phyloP scores from a whole-genome alignment of 2,329 filamentous ascomycete genomes.

The Penicillium sp. region DNA sequence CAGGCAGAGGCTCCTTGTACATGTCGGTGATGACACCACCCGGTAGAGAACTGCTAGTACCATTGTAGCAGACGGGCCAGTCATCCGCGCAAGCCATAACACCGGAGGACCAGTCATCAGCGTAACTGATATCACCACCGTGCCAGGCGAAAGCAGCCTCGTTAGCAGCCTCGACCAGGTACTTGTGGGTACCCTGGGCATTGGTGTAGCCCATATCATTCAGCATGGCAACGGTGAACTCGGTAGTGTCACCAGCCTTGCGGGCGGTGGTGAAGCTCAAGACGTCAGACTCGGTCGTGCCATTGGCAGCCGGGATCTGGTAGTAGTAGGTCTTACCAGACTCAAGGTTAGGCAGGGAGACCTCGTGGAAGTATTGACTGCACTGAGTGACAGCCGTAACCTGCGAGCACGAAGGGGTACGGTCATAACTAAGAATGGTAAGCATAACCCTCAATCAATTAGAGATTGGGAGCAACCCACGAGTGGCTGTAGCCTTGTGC shows the following conservation, averaged over 20 bases:
- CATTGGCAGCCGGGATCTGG: slow-evolving; percentile 50
- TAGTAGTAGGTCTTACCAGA: slow-evolving; percentile 54
- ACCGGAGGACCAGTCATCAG: slow-evolving; percentile 54
- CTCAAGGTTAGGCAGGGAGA: slow-evolving; percentile 44
- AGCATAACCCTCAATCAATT: background rate
- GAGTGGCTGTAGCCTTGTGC: slow-evolving; percentile 44
- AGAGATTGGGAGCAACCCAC: slow-evolving; percentile 26
- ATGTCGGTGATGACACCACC: slow-evolving; percentile 39
- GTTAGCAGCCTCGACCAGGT: slow-evolving; percentile 43
- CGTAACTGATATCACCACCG: slow-evolving; percentile 53
- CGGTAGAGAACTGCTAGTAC: slow-evolving; percentile 44
- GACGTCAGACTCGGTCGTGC: slow-evolving; percentile 49
- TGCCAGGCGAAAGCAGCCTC: slow-evolving; percentile 55
- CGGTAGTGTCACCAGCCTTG: slow-evolving; percentile 42
- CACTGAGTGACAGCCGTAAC: slow-evolving; percentile 49
- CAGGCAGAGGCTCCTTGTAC: slow-evolving; percentile 48
- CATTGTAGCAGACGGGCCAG: slow-evolving; percentile 56
- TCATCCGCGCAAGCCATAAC: slow-evolving; percentile 49
- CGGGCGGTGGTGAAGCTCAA: slow-evolving; percentile 50
- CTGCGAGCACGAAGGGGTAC: slow-evolving; percentile 52
- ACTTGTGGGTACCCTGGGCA: slow-evolving; percentile 48
- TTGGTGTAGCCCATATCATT: slow-evolving; percentile 59
- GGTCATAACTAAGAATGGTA: slow-evolving; percentile 42
- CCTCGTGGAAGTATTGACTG: slow-evolving; percentile 54
- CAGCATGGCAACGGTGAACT: slow-evolving; percentile 50